phyloP scores from a whole-genome alignment of 2,329 filamentous ascomycete species.

The Monilinia vaccinii-corymbosi region DNA sequence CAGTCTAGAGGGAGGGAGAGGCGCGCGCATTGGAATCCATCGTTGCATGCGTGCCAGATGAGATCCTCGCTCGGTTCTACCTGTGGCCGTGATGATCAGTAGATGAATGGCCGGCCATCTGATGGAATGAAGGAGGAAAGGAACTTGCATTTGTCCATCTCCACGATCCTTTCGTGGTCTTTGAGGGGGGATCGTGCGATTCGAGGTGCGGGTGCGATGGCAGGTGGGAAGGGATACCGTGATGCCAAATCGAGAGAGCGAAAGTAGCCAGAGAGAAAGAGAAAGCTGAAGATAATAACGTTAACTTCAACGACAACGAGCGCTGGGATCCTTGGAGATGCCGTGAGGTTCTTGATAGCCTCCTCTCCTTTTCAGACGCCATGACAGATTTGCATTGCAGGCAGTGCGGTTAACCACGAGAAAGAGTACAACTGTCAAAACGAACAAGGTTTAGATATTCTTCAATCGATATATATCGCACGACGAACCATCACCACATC shows the following conservation, averaged over 20 bases:
- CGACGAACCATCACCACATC: too few species aligned
- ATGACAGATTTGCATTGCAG: neutral
- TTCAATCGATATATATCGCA: too few species aligned
- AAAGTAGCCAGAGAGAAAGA: neutral
- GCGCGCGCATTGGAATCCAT: conserved; percentile 21
- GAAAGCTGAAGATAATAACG: neutral
- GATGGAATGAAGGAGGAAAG: too few species aligned
- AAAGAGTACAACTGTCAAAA: too few species aligned
- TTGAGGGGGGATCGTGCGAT: neutral
- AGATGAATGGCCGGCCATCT: neutral
- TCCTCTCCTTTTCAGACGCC: neutral
- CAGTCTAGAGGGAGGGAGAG: conserved; percentile 24
- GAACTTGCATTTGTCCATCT: neutral
- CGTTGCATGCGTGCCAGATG: conserved; percentile 22
- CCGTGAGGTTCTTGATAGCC: neutral
- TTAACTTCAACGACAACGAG: neutral
- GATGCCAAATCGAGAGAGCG: neutral
- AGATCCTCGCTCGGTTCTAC: conserved; percentile 8
- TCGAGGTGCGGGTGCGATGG: neutral
- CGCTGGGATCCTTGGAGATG: neutral
- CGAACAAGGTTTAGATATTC: too few species aligned
- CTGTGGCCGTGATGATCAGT: neutral
- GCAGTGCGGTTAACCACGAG: neutral
- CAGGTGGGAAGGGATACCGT: neutral
- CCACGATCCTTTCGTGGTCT: neutral